phyloP scores from a whole-genome alignment of 495 filamentous ascomycete genomes.

The Neurospora africana region DNA sequence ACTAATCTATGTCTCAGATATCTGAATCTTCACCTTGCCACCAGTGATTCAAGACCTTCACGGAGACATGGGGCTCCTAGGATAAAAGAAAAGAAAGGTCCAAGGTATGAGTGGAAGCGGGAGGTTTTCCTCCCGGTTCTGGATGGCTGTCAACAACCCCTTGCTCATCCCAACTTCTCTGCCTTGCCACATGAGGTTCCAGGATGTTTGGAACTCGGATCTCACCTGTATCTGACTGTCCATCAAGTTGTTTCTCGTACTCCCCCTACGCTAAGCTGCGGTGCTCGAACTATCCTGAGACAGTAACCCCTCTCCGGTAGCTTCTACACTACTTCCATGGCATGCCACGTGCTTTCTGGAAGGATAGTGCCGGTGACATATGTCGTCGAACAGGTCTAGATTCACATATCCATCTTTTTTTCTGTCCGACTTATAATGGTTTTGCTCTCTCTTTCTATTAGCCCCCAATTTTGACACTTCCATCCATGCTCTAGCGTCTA shows the following conservation, averaged over 20 bases:
- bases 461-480: neutral
- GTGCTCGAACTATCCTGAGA: conserved; percentile 5
- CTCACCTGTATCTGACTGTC: neutral
- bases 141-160: neutral
- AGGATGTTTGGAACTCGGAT: neutral
- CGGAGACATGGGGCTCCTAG: neutral
- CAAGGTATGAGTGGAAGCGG: neutral
- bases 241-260: neutral
- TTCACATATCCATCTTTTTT: conserved; percentile 7
- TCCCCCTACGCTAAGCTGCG: neutral
- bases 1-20: neutral
- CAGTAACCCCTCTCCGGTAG: neutral
- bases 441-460: conserved; percentile 1
- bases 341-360: neutral
- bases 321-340: neutral
- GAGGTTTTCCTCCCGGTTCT: neutral
- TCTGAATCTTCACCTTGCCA: neutral
- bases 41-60: neutral
- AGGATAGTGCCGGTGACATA: conserved; percentile 7
- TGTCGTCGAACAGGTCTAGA: conserved; percentile 3
- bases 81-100: conserved; percentile 4
- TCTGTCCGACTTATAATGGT: neutral
- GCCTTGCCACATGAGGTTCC: neutral
- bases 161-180: neutral
- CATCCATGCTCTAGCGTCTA: neutral